These are phyloP conservation scores for Bipolaris gigantea DNA, from an alignment of 2,329 filamentous ascomycete genomes.

Conservation along the genomic window DNA sequence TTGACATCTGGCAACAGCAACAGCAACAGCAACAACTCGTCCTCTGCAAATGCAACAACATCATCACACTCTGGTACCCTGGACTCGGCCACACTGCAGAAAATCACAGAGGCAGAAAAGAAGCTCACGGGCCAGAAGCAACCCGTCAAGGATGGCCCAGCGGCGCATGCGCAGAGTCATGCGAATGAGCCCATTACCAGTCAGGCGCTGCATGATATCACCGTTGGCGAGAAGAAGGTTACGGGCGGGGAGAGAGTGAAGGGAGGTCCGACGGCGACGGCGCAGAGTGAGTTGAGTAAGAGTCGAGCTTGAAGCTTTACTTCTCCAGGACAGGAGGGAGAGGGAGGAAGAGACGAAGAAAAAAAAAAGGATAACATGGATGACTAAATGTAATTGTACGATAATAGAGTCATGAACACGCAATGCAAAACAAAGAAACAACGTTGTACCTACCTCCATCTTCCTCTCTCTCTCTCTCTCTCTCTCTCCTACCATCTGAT, in stretches of 20 bases:
- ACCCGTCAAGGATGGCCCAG: conserved; percentile 29
- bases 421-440: not conserved
- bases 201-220: conserved; percentile 38
- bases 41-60: not conserved
- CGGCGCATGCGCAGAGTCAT: conserved; percentile 37
- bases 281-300: conserved; percentile 40
- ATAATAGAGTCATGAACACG: no score
- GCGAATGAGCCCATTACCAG: conserved; percentile 35
- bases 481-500: conserved; percentile 32
- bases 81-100: conserved; percentile 30
- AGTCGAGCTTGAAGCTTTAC: no score
- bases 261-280: conserved; percentile 33
- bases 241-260: conserved; percentile 38
- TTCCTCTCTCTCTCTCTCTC: conserved; percentile 28
- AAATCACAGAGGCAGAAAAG: conserved; percentile 39
- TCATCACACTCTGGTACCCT: conserved; percentile 19
- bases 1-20: conserved; percentile 1
- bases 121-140: conserved; percentile 25
- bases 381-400: no score
- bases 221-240: conserved; percentile 38
- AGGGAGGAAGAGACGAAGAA: no score
- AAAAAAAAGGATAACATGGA: no score
- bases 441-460: conserved; percentile 29
- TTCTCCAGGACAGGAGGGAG: no score
- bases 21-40: not conserved